Evolutionary conservation across 108 stramenopile species (phyloP).

Genomic region (Parmales sp.): DNA sequence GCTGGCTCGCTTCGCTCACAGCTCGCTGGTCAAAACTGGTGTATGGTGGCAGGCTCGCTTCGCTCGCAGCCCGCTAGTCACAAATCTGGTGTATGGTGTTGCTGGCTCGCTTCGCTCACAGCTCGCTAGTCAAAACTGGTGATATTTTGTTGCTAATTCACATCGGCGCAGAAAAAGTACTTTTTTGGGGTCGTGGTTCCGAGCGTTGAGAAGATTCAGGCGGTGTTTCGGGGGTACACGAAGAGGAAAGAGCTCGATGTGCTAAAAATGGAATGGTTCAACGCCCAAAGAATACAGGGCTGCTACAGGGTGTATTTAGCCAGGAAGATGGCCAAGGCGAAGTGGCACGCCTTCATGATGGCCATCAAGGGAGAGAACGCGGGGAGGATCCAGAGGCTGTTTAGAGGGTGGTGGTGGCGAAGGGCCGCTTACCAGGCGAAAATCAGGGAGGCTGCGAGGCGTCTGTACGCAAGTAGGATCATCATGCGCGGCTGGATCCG

Average conservation of each 20-base stretch:
- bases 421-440: conserved; percentile 7
- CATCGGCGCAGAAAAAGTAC: too few species aligned
- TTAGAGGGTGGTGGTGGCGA: conserved; percentile 5
- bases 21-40: too few species aligned
- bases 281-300: not conserved
- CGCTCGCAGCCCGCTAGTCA: too few species aligned
- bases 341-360: conserved; percentile 2
- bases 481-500: conserved; percentile 10
- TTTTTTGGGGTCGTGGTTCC: conserved; percentile 10
- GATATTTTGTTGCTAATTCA: too few species aligned
- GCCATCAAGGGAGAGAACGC: not conserved
- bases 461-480: conserved; percentile 11
- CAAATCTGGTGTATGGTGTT: too few species aligned
- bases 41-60: too few species aligned
- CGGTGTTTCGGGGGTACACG: not conserved
- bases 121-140: too few species aligned
- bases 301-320: not conserved
- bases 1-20: too few species aligned
- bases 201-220: not conserved
- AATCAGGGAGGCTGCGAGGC: not conserved
- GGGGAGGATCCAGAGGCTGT: not conserved
- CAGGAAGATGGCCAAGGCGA: conserved; percentile 4
- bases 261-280: not conserved
- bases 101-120: too few species aligned
- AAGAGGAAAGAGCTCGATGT: not conserved